Evolutionary conservation across 129 eudicot species (phyloP), one percentile per base, ranked within the genome.

Genomic region (Smallanthus sonchifolius): DNA sequence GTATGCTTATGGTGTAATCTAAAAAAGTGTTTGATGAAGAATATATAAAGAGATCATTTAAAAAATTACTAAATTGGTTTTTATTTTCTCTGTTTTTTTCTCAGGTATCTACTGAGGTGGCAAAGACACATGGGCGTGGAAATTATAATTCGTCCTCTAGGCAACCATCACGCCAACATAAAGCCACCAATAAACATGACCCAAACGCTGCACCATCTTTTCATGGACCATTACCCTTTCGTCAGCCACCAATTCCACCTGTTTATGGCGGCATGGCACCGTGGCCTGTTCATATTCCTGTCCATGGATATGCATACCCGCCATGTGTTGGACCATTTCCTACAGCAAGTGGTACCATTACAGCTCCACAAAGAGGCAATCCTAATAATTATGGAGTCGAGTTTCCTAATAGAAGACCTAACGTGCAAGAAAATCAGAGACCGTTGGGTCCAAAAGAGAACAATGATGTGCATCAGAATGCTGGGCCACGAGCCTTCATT

Each of bases 401-500:
- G 45, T 60, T 80, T 81, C 67, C 84, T 64, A 87, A 56, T 36
- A 81, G 91, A 80, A 79, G 96, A 74, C 82, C 88, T 10, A 81
- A 78, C 59, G 34, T 73, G 65, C 92, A 84, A 52, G 92, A 87
- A 59, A 71, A 17, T 32, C 96, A 84, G 65, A 80, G 77, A 56
- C 75, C 90, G 20, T 85, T 72, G 69, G 91, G 81, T 71, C 42
- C 86, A 38, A 80, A 80, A 17, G 81, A 86, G 68, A 80, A 76
- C 60, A 51, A 77, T 61, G 81, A 71, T 39, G 37, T 82, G 75
- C 91, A 71, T 15, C 92, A 72, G 67, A 72, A 62, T 84, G 67
- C 86, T 83, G 92, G 87, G n/a, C 95, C 88, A 6, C 80, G 95
- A 72, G 86, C 87, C 78, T 87, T 89, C 42, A 40, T 79, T 63